Conservation (phyloP, 768 basidiomycete species). For the Mycena vulgaris region DNA sequence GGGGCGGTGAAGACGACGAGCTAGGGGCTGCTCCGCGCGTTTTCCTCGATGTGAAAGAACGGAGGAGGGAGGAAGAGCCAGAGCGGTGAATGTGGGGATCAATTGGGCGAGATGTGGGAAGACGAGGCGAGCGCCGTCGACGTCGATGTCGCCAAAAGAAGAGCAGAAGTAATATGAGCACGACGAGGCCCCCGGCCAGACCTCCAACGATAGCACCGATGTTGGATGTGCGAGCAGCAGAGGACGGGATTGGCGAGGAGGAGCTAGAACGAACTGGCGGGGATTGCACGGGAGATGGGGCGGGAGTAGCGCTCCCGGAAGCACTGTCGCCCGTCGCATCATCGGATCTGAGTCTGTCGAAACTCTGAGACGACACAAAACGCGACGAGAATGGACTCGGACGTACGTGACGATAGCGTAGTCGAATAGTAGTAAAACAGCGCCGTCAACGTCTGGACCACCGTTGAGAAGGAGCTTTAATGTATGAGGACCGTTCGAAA, state of each 20-base stretch:
- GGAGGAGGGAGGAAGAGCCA: not conserved
- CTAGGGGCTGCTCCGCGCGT: not conserved
- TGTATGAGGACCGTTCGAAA: conserved; percentile 11
- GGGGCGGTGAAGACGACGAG: not conserved
- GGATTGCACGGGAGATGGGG: too few relatives aligned
- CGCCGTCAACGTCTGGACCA: conserved; percentile 10
- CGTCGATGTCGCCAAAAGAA: not conserved
- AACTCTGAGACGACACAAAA: not conserved
- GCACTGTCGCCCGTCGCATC: conserved; percentile 2
- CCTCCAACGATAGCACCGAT: not conserved
- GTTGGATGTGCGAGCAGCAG: not conserved
- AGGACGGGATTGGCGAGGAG: not conserved
- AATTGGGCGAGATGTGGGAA: not conserved
- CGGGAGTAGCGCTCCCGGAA: too few relatives aligned
- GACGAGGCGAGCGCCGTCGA: not conserved
- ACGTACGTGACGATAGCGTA: conserved; percentile 24
- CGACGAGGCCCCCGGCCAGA: not conserved
- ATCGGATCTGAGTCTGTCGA: not conserved
- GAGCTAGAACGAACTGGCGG: not conserved
- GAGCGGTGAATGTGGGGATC: not conserved
- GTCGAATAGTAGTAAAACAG: conserved; percentile 22
- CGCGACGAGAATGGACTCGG: not conserved
- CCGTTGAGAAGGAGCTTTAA: conserved; percentile 22
- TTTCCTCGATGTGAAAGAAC: not conserved
- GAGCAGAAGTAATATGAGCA: not conserved